phyloP scores from a whole-genome alignment of 345 rosid species.

The Hypericum perforatum region DNA sequence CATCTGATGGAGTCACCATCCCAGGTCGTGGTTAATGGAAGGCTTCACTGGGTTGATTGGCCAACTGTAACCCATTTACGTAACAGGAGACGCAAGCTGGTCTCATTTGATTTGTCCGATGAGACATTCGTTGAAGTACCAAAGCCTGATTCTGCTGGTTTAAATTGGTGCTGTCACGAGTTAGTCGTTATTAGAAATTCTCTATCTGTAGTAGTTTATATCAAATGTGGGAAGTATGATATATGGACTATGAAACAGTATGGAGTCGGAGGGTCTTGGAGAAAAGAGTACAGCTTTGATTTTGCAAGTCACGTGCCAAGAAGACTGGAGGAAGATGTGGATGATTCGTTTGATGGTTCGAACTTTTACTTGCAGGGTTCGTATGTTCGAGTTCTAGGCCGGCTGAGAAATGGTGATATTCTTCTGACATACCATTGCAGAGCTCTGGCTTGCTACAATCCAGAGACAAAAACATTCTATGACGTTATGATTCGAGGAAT shows the following conservation, averaged over 20 bases:
- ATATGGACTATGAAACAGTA: slow-evolving; percentile 24
- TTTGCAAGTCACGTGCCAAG: too few relatives aligned
- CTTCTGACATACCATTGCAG: too few relatives aligned
- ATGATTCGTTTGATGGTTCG: too few relatives aligned
- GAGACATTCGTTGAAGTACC: slow-evolving; percentile 19
- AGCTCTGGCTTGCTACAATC: too few relatives aligned
- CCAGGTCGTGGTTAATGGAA: slow-evolving; percentile 19
- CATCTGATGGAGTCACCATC: slow-evolving; percentile 3
- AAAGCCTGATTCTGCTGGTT: background rate
- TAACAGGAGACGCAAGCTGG: slow-evolving; percentile 1
- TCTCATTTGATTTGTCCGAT: slow-evolving; percentile 19
- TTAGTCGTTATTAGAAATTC: slow-evolving; percentile 14
- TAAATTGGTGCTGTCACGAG: background rate
- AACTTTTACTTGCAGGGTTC: too few relatives aligned
- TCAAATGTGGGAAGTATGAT: background rate
- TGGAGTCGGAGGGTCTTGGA: slow-evolving; percentile 23
- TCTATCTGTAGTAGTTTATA: slow-evolving; percentile 14
- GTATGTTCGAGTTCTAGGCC: too few relatives aligned
- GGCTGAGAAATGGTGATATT: too few relatives aligned
- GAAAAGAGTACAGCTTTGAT: slow-evolving; percentile 16
- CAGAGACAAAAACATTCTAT: too few relatives aligned
- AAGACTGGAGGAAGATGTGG: too few relatives aligned
- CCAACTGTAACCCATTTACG: background rate
- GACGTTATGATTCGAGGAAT: too few relatives aligned
- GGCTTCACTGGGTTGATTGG: slow-evolving; percentile 23